Percentiles rank a stretch among this genome's conserved stretches.
Conservation (phyloP, 306 rosid genomes). For the Quercus aquifolioides region DNA sequence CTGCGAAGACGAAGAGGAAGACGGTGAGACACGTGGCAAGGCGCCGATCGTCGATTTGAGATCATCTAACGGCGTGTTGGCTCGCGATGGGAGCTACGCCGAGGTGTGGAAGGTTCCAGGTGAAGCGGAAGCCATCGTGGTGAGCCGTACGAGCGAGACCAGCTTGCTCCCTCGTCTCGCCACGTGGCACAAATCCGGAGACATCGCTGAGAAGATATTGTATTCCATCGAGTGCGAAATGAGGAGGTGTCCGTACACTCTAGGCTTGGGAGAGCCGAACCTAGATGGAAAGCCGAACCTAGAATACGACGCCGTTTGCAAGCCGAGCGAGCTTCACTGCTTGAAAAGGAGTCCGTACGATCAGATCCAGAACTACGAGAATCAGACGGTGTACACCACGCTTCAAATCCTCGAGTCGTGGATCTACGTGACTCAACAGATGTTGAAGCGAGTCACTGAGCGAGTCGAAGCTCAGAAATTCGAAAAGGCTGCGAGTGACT, state of each 20-base stretch:
- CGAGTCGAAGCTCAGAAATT: constrained; percentile 35
- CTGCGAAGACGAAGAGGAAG: constrained; percentile 64
- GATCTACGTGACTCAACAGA: constrained; percentile 39
- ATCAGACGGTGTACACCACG: constrained; percentile 64
- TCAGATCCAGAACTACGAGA: constrained; percentile 53
- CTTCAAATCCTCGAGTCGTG: constrained; percentile 81
- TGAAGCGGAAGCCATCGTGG: constrained; percentile 33
- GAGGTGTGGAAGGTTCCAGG: constrained; percentile 53
- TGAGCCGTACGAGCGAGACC: constrained; percentile 60
- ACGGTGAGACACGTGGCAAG: constrained; percentile 39
- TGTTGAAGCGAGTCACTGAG: constrained; percentile 39
- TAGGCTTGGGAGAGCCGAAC: constrained; percentile 81
- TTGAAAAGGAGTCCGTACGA: constrained; percentile 48
- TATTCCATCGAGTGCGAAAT: constrained; percentile 62
- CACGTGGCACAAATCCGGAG: constrained; percentile 66
- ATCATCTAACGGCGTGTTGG: constrained; percentile 23
- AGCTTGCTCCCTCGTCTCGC: constrained; percentile 75
- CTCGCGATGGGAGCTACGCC: constrained; percentile 48
- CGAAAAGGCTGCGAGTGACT: constrained; percentile 59
- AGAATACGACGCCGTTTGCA: constrained; percentile 75
- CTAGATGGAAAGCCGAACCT: constrained; percentile 57
- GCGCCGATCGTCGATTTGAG: constrained; percentile 54
- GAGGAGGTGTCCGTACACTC: constrained; percentile 65
- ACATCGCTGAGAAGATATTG: constrained; percentile 49
- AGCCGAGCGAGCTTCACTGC: constrained; percentile 54